Percentiles rank a stretch among this genome's conserved stretches.
Evolutionary conservation across 2,329 filamentous ascomycete species (phyloP).

Genomic region (Calonectria pseudoreteaudii): DNA sequence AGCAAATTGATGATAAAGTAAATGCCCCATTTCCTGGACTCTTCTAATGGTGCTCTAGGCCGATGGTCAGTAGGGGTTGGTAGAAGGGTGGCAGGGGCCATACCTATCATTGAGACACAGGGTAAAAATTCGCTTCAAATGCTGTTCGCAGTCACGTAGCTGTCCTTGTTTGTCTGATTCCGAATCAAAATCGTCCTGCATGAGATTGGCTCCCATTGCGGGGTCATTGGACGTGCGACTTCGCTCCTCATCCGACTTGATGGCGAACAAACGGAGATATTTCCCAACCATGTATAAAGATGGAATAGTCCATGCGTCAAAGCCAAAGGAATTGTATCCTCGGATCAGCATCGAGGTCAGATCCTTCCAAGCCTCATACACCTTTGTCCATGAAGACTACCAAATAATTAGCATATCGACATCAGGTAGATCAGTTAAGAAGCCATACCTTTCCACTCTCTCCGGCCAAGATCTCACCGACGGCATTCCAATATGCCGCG

Average conservation of each 20-base stretch:
- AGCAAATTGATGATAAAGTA: constrained; percentile 95
- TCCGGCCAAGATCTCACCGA: constrained; percentile 76
- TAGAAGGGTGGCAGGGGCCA: constrained; percentile 3
- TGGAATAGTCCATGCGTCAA: constrained; percentile 93
- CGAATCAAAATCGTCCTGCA: constrained; percentile 86
- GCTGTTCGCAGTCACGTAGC: constrained; percentile 89
- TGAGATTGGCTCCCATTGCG: constrained; percentile 56
- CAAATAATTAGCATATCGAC: constrained; percentile 27
- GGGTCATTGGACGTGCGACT: constrained; percentile 50
- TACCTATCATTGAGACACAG: constrained; percentile 91
- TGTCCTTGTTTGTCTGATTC: constrained; percentile 84
- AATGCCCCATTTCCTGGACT: constrained; percentile 97
- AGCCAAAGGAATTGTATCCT: constrained; percentile 80
- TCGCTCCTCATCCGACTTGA: constrained; percentile 84
- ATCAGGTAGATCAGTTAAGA: not conserved
- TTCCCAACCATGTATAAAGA: constrained; percentile 90
- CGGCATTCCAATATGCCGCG: constrained; percentile 83
- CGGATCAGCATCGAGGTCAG: constrained; percentile 81
- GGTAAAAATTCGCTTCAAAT: constrained; percentile 92
- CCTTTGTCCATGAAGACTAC: constrained; percentile 78
- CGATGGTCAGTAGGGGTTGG: constrained; percentile 1
- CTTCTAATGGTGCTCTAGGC: constrained; percentile 79
- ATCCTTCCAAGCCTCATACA: constrained; percentile 92
- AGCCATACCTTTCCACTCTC: constrained; percentile 51
- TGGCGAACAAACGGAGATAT: constrained; percentile 88